phyloP scores from a whole-genome alignment of 495 filamentous ascomycete genomes.

The Xylaria cubensis region DNA sequence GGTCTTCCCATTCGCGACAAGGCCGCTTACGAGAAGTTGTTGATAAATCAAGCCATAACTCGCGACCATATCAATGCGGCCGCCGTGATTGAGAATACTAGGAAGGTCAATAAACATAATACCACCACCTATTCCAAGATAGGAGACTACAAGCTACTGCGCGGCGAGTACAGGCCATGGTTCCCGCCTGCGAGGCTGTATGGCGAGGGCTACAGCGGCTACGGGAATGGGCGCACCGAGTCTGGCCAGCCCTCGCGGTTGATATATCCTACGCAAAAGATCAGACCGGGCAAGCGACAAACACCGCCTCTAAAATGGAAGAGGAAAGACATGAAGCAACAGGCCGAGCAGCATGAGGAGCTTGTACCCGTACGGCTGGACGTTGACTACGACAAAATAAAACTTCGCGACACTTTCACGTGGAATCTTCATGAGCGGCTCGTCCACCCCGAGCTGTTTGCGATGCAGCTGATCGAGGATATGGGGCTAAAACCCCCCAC shows the following conservation, averaged over 20 bases:
- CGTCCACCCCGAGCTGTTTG: constrained; percentile 78
- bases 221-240: constrained; percentile 85
- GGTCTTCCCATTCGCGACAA: constrained; percentile 50
- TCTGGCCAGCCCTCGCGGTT: constrained; percentile 58
- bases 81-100: constrained; percentile 58
- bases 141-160: constrained; percentile 59
- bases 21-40: constrained; percentile 59
- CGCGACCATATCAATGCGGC: constrained; percentile 76
- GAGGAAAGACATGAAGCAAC: constrained; percentile 78
- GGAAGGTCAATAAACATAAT: constrained; percentile 47
- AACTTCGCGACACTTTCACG: constrained; percentile 96
- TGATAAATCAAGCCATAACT: constrained; percentile 77
- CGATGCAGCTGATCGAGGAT: constrained; percentile 89
- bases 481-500: constrained; percentile 72
- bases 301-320: constrained; percentile 72
- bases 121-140: constrained; percentile 47
- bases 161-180: constrained; percentile 53
- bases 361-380: constrained; percentile 90
- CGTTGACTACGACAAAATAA: constrained; percentile 94
- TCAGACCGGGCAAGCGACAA: constrained; percentile 74
- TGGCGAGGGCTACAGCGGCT: constrained; percentile 87
- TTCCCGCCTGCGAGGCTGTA: constrained; percentile 55
- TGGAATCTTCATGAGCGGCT: constrained; percentile 96
- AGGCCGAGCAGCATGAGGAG: constrained; percentile 89
- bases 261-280: constrained; percentile 76